Conservation (phyloP, 2,329 filamentous ascomycete species). For the Apiospora kogelbergensis region DNA sequence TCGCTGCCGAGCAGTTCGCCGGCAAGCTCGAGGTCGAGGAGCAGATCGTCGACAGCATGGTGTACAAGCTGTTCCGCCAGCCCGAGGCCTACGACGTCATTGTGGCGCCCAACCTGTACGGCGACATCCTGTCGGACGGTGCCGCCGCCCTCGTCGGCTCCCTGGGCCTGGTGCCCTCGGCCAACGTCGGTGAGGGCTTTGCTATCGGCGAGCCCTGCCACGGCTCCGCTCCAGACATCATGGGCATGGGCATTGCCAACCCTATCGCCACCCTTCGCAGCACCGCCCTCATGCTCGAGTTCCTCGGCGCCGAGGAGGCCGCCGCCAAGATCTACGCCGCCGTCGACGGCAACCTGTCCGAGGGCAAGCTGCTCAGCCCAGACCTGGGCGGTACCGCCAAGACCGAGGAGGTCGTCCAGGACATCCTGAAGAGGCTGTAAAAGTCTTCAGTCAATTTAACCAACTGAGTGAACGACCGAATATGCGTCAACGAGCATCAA, state of each 20-base stretch:
- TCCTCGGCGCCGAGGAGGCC: slow-evolving; percentile 81
- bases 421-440: slow-evolving; percentile 82
- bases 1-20: slow-evolving; percentile 65
- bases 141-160: slow-evolving; percentile 91
- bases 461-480: background rate
- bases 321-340: slow-evolving; percentile 89
- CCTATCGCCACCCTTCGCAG: slow-evolving; percentile 92
- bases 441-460: background rate
- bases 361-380: slow-evolving; percentile 78
- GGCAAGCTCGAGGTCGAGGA: slow-evolving; percentile 72
- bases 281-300: slow-evolving; percentile 94
- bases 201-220: slow-evolving; percentile 98
- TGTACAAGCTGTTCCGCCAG: slow-evolving; percentile 98
- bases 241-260: slow-evolving; percentile 90
- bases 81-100: slow-evolving; percentile 96
- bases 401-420: slow-evolving; percentile 83
- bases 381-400: slow-evolving; percentile 86
- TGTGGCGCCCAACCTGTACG: slow-evolving; percentile 95
- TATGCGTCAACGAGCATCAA: background rate
- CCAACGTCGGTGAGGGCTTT: slow-evolving; percentile 92
- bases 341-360: slow-evolving; percentile 85
- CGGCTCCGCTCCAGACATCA: slow-evolving; percentile 92
- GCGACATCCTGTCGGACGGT: slow-evolving; percentile 93
- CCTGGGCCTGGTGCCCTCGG: slow-evolving; percentile 87
- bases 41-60: slow-evolving; percentile 99